Conservation (phyloP, 805 yeast genomes). For the Candida nonsorbophila region DNA sequence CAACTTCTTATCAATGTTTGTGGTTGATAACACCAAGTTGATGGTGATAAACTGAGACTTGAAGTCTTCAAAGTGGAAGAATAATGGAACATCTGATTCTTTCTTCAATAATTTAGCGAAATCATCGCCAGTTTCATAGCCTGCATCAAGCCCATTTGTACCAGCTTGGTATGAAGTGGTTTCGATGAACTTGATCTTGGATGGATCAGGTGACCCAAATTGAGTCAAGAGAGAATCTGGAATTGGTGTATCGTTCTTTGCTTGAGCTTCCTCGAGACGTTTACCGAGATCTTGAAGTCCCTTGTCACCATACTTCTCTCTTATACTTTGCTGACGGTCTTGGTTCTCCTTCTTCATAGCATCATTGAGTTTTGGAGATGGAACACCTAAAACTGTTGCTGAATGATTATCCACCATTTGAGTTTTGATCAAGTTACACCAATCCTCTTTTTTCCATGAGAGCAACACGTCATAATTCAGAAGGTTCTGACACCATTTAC, state of each 20-base stretch:
- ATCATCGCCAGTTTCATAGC: conserved; percentile 16
- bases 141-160: conserved; percentile 29
- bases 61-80: conserved; percentile 73
- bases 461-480: conserved; percentile 54
- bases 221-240: conserved; percentile 59
- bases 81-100: conserved; percentile 51
- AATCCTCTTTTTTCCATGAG: conserved; percentile 59
- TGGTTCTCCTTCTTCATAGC: conserved; percentile 46
- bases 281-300: conserved; percentile 53
- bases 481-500: conserved; percentile 49
- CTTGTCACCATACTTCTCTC: conserved; percentile 46
- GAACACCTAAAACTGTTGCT: conserved; percentile 65
- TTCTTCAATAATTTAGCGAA: conserved; percentile 11
- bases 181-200: conserved; percentile 64
- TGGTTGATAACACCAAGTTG: conserved; percentile 55
- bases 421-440: conserved; percentile 54
- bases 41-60: conserved; percentile 75
- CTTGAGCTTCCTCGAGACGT: conserved; percentile 57
- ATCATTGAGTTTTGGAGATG: conserved; percentile 59
- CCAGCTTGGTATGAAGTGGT: conserved; percentile 65
- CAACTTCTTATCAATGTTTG: conserved; percentile 42
- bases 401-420: conserved; percentile 58
- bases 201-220: conserved; percentile 72
- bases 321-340: conserved; percentile 44
- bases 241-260: conserved; percentile 66